Conservation (phyloP, 1,139 yeast species). For the Zygosaccharomyces sapae region DNA sequence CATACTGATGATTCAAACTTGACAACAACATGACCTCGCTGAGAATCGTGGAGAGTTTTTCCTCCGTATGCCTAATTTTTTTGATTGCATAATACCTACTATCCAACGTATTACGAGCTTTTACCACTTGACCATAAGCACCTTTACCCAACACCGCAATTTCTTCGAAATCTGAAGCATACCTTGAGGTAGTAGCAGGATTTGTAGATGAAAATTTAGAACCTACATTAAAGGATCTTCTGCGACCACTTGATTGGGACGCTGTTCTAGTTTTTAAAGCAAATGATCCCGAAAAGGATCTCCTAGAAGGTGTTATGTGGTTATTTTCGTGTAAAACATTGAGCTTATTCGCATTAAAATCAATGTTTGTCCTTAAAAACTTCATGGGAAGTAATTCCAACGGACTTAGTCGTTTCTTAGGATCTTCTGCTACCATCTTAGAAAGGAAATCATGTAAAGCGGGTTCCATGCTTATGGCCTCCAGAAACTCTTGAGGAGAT, state of each 20-base stretch:
- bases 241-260: slow-evolving; percentile 31
- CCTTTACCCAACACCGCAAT: slow-evolving; percentile 88
- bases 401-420: slow-evolving; percentile 74
- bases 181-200: slow-evolving; percentile 46
- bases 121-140: slow-evolving; percentile 95
- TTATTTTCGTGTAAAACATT: slow-evolving; percentile 14
- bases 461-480: slow-evolving; percentile 47
- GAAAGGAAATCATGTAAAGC: slow-evolving; percentile 62
- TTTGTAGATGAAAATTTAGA: slow-evolving; percentile 37
- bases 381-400: slow-evolving; percentile 78
- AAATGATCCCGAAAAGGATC: slow-evolving; percentile 14
- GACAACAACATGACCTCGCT: slow-evolving; percentile 92
- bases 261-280: slow-evolving; percentile 20
- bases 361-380: slow-evolving; percentile 69
- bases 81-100: slow-evolving; percentile 94
- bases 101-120: slow-evolving; percentile 86
- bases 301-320: slow-evolving; percentile 8
- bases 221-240: slow-evolving; percentile 42
- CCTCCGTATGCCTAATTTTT: slow-evolving; percentile 78
- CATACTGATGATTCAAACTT: slow-evolving; percentile 87
- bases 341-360: slow-evolving; percentile 30
- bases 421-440: slow-evolving; percentile 59
- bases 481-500: slow-evolving; percentile 60
- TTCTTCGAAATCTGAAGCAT: slow-evolving; percentile 86
- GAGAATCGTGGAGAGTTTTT: slow-evolving; percentile 71